These are phyloP conservation scores for Colletotrichum sp. DNA, from an alignment of 2,329 filamentous ascomycete species.

Conservation along the genomic window DNA sequence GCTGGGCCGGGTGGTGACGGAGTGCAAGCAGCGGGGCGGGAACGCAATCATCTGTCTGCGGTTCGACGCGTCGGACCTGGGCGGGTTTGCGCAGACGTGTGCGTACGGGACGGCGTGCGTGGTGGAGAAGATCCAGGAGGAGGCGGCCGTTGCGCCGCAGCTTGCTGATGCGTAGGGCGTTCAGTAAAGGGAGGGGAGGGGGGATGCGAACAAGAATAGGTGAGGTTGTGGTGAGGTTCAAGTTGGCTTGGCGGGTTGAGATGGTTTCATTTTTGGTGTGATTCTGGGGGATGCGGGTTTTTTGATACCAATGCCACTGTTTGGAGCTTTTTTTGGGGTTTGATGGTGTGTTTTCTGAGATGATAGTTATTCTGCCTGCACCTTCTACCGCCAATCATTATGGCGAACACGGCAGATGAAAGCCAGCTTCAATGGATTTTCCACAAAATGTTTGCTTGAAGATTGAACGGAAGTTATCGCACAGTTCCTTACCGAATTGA, in stretches of 20 bases:
- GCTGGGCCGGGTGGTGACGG: conserved; percentile 58
- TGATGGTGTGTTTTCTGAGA: not conserved
- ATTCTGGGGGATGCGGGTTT: not conserved
- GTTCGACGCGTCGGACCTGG: conserved; percentile 62
- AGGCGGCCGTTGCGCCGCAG: conserved; percentile 16
- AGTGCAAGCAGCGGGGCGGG: conserved; percentile 61
- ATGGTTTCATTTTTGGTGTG: not conserved
- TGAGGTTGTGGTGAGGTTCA: not conserved
- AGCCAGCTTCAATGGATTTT: not conserved
- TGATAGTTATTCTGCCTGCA: not conserved
- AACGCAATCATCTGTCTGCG: conserved; percentile 65
- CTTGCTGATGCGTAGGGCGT: not conserved
- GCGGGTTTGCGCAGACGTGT: conserved; percentile 62
- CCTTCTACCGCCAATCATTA: not conserved
- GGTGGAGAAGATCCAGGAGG: conserved; percentile 58
- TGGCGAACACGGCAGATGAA: not conserved
- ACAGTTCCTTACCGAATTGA: not conserved
- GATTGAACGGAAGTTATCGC: not conserved
- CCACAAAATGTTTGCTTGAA: not conserved
- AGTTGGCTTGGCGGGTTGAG: not conserved
- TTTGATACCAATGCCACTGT: not conserved
- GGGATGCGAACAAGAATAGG: not conserved
- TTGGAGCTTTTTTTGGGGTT: not conserved
- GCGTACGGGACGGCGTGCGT: conserved; percentile 65
- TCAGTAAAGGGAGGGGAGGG: not conserved